A percentile compares a stretch with the other conserved stretches of the same genome.
These are phyloP conservation scores for Ensete ventricosum DNA, from an alignment of 176 grass and related monocot species.

Conservation along the genomic window DNA sequence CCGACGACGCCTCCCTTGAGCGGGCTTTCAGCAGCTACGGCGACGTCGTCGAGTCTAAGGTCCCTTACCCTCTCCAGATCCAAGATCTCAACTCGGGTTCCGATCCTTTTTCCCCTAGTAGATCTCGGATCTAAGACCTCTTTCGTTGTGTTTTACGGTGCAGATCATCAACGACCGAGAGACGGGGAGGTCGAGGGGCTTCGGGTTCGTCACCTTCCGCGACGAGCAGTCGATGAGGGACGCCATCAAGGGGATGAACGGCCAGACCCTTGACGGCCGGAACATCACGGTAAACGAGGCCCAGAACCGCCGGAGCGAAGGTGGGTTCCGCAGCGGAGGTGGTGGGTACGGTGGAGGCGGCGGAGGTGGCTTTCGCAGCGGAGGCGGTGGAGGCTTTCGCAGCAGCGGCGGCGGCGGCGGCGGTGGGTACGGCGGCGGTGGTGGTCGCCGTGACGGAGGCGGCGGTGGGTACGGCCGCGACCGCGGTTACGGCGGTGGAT, in stretches of 20 bases:
- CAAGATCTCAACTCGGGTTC: not conserved
- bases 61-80: not conserved
- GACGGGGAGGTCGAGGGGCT: slow-evolving; percentile 74
- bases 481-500: not conserved
- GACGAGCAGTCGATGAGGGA: slow-evolving; percentile 66
- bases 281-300: slow-evolving; percentile 98
- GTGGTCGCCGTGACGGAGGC: not conserved
- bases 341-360: slow-evolving; percentile 14
- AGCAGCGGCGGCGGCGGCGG: not conserved
- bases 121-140: slow-evolving; percentile 1
- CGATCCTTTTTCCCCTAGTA: not conserved
- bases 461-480: not conserved
- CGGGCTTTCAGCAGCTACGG: slow-evolving; percentile 57
- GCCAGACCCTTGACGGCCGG: slow-evolving; percentile 64
- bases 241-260: slow-evolving; percentile 88
- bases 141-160: not conserved
- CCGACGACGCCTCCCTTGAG: slow-evolving; percentile 65
- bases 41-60: slow-evolving; percentile 91
- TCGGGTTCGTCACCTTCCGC: slow-evolving; percentile 81
- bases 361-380: slow-evolving; percentile 23
- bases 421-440: not conserved
- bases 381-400: slow-evolving; percentile 10
- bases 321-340: slow-evolving; percentile 12
- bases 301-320: slow-evolving; percentile 45
- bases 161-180: slow-evolving; percentile 95